Base-by-base conservation (phyloP, 192 early-diverging fungal genomes). In the Geranomyces variabilis region DNA sequence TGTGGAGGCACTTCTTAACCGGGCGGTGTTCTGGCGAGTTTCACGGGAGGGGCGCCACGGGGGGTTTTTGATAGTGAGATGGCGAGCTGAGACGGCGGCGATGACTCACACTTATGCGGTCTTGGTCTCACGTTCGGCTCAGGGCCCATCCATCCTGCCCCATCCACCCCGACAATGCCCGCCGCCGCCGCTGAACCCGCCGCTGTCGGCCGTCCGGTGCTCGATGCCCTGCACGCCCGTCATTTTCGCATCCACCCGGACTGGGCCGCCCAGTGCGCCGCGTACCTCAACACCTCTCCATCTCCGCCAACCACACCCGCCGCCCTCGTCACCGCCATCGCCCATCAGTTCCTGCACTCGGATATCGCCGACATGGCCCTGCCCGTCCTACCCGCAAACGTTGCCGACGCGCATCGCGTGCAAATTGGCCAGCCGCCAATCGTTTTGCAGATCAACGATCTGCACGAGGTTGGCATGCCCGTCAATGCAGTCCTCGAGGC, bases 391-490 rank as follows among this genome's bases (percentile, higher is more conserved):
- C 70, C 70, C 13, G 44, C 45, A 6, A 51, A 64, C 26, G 34
- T 64, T 22, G 45, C 0, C 9, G 62, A 64, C 17, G 70, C 70
- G 3, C 70, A 72, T 33, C 28, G 48, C 6, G 19, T 72, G n/a
- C 26, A 58, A 12, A 17, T 72, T 7, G 70, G 70, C 6, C 47
- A 33, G n/a, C 28, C 2, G 7, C 22, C 33, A 24, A 43, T 75
- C 9, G 47, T 75, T 4, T 46, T 75, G 67, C 74, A 75, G 49
- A 26, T 75, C 31, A 49, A 70, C 14, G 67, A 70, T 48, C 24
- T 75, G 3, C 26, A 46, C 17, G 74, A 75, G 53, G 67, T 75
- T 34, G 74, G 74, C 15, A 24, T 70, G 17, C 60, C 74, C 41
- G 49, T 33, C 12, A 33, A 70, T 31, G 14, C 66, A 13, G 10